Percentiles rank a stretch among this genome's conserved stretches.
phyloP scores from a whole-genome alignment of 768 basidiomycete species.

The Lentinus brumalis region DNA sequence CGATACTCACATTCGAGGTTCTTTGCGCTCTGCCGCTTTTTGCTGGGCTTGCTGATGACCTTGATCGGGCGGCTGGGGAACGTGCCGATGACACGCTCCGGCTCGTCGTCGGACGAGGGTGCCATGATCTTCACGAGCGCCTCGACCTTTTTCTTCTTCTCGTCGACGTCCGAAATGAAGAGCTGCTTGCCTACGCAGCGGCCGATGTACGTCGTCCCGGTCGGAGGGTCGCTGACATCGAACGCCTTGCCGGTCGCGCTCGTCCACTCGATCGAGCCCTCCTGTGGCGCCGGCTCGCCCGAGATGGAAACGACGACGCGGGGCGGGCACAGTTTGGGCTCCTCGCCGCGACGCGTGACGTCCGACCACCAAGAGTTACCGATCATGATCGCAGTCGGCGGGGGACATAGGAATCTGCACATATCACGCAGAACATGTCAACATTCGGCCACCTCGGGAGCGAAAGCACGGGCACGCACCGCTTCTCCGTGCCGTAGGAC shows the following conservation, averaged over 20 bases:
- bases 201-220: conserved; percentile 87
- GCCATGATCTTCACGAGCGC: conserved; percentile 89
- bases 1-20: conserved; percentile 80
- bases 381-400: conserved; percentile 91
- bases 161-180: conserved; percentile 93
- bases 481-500: conserved; percentile 94
- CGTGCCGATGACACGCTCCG: conserved; percentile 80
- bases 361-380: conserved; percentile 96
- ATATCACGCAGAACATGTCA: conserved; percentile 17
- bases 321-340: conserved; percentile 73
- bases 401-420: conserved; percentile 84
- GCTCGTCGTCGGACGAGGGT: conserved; percentile 75
- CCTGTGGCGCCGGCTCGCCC: conserved; percentile 85
- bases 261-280: conserved; percentile 88
- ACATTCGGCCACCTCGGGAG: conserved; percentile 7
- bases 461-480: conserved; percentile 46
- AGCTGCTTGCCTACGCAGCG: conserved; percentile 93
- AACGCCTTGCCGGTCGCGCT: conserved; percentile 82
- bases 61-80: conserved; percentile 97
- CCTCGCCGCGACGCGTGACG: conserved; percentile 70
- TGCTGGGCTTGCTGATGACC: conserved; percentile 97
- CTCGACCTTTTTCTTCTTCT: conserved; percentile 94
- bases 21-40: conserved; percentile 94
- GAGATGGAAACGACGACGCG: conserved; percentile 88
- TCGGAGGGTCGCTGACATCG: conserved; percentile 76